Base-by-base conservation (phyloP, 345 rosid genomes). In the Streptanthus diversifolius region DNA sequence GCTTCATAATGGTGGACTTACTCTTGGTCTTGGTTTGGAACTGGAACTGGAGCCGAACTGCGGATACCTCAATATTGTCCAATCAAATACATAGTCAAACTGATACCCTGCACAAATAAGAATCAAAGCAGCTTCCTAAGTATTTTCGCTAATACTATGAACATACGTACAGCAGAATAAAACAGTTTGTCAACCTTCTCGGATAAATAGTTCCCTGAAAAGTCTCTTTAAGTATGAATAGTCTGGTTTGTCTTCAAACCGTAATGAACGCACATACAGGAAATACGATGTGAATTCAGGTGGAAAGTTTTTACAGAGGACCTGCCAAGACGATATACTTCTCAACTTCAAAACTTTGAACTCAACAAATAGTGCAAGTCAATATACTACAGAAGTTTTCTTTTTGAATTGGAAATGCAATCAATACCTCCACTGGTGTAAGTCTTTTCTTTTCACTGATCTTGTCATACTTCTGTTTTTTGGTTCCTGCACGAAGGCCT, bases 401-500 rank as follows among this genome's bases (percentile, higher is more conserved):
- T 10, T 48, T 33, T 33, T 33, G 2, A 48, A 8, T 8, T 49
- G 49, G 52, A 25, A 29, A 57, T 21, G 35, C 37, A 66, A 27
- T 2, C 12, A 19, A 58, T 85, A 93, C 99, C 91, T 95, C 99
- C 35, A 88, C 80, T 45, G 96, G 85, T 63, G 96, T 95, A 63
- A 86, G 85, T 82, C 84, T 87, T 84, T 95, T 90, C 86, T 89
- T 95, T 73, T 91, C 97, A 41, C 97, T 89, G 70, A 95, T 95
- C 80, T 84, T 95, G 78, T 91, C 97, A 79, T 95, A 95, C 80
- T 95, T 95, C 78, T 95, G 99, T 83, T 95, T 95, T 80, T 95
- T 91, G 54, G 90, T 95, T 64, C 95, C 97, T 55, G 93, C 99
- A 73, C 86, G 91, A 76, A 95, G 68, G 51, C 97, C 96, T 79